phyloP scores from a whole-genome alignment of 164 flowering plant genomes.

The Piper betle region DNA sequence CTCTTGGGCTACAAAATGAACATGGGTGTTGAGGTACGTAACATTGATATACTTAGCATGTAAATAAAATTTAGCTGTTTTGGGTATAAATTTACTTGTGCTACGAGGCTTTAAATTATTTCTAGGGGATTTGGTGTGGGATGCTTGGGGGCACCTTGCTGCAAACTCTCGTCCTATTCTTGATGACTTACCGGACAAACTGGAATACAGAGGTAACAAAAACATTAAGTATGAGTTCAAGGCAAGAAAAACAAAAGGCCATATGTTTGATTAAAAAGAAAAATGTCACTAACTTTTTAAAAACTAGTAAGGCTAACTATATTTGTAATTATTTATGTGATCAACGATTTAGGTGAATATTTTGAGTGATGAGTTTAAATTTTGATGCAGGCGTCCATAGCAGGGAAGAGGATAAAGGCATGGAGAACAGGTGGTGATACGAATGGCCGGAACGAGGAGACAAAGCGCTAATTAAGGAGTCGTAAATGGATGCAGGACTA shows the following conservation, averaged over 20 bases:
- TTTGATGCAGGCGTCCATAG: neutral
- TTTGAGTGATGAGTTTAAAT: neutral
- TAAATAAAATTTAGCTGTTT: neutral
- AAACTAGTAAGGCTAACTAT: neutral
- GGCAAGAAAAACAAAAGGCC: neutral
- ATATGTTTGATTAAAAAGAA: neutral
- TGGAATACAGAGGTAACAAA: slow-evolving; percentile 10
- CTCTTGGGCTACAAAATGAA: slow-evolving; percentile 27
- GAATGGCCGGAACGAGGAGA: no score
- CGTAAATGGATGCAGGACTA: no score
- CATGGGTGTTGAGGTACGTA: slow-evolving; percentile 37
- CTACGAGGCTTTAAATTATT: neutral
- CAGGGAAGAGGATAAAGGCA: neutral
- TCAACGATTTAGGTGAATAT: no score
- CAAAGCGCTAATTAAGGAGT: no score
- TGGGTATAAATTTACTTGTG: no score
- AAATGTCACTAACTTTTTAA: no score
- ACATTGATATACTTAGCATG: neutral
- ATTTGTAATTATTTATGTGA: neutral
- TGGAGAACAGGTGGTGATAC: neutral
- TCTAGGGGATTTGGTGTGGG: slow-evolving; percentile 11
- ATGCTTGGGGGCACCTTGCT: slow-evolving; percentile 2
- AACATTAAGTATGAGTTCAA: neutral
- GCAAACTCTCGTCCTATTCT: slow-evolving; percentile 1
- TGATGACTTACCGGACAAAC: slow-evolving; percentile 3